phyloP scores from a whole-genome alignment of 2,329 filamentous ascomycete species.

The Diaporthe ampelina region DNA sequence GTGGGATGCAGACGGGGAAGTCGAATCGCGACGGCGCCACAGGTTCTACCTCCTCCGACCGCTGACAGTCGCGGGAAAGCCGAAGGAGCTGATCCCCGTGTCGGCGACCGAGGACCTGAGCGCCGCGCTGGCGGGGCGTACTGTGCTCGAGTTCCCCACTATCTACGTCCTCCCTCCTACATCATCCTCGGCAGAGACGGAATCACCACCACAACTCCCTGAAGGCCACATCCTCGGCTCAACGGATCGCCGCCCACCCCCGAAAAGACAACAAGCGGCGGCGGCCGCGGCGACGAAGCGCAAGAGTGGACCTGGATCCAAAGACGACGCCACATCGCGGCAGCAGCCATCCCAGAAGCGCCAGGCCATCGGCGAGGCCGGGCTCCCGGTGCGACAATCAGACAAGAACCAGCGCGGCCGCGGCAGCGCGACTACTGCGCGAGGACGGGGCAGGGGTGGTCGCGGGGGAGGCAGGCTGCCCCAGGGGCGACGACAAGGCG shows the following conservation, averaged over 20 bases:
- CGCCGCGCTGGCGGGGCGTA: slow-evolving; percentile 66
- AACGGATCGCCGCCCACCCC: slow-evolving; percentile 42
- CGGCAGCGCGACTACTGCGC: neutral
- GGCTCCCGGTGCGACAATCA: slow-evolving; percentile 3
- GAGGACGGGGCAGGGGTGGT: slow-evolving; percentile 38
- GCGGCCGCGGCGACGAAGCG: slow-evolving; percentile 18
- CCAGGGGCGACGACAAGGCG: neutral
- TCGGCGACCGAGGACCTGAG: slow-evolving; percentile 61
- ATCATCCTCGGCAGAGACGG: neutral
- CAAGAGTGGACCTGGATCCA: neutral
- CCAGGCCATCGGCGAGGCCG: slow-evolving; percentile 19
- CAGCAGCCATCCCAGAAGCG: slow-evolving; percentile 33
- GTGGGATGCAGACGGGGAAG: slow-evolving; percentile 45
- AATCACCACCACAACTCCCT: slow-evolving; percentile 41
- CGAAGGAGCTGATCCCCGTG: slow-evolving; percentile 66
- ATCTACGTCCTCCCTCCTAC: slow-evolving; percentile 69
- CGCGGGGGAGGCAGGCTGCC: slow-evolving; percentile 23
- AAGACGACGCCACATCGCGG: slow-evolving; percentile 9
- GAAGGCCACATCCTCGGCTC: slow-evolving; percentile 45
- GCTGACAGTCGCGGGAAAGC: slow-evolving; percentile 33
- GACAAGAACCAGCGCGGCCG: slow-evolving; percentile 31
- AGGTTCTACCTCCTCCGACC: slow-evolving; percentile 49
- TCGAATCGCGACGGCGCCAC: slow-evolving; percentile 37
- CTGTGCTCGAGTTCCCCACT: slow-evolving; percentile 80
- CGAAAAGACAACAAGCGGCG: neutral